Conservation (phyloP, 2,329 filamentous ascomycete species). For the Fusarium denticulatum region DNA sequence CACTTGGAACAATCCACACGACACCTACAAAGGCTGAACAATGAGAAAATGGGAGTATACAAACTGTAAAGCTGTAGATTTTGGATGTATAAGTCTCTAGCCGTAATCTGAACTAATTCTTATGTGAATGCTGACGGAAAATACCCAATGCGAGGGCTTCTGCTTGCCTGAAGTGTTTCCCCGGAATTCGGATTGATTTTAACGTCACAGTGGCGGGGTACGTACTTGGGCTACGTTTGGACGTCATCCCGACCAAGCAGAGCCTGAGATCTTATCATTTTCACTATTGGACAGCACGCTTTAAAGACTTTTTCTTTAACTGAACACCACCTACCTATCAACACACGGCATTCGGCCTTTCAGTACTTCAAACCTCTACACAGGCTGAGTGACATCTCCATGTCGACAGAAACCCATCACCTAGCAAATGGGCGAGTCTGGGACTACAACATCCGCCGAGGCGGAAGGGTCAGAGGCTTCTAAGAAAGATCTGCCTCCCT, state of each 20-base stretch:
- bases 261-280: slow-evolving; percentile 26
- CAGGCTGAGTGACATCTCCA: slow-evolving; percentile 35
- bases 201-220: slow-evolving; percentile 20
- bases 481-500: slow-evolving; percentile 44
- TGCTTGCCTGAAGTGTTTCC: neutral
- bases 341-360: slow-evolving; percentile 2
- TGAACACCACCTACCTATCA: neutral
- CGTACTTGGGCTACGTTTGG: slow-evolving; percentile 4
- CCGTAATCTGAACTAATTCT: neutral
- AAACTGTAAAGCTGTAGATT: neutral
- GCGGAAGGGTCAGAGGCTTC: slow-evolving; percentile 43
- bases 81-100: neutral
- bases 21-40: neutral
- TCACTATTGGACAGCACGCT: slow-evolving; percentile 2
- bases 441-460: slow-evolving; percentile 45
- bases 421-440: slow-evolving; percentile 47
- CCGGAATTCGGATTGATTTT: neutral
- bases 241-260: slow-evolving; percentile 27
- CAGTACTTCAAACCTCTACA: slow-evolving; percentile 6
- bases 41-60: neutral
- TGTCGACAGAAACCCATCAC: slow-evolving; percentile 34
- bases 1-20: neutral
- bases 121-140: neutral
- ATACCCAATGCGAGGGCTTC: neutral
- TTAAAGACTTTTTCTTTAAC: slow-evolving; percentile 7